These are phyloP conservation scores for Leishmania martiniquensis DNA, from an alignment of 208 protist species.

Conservation along the genomic window DNA sequence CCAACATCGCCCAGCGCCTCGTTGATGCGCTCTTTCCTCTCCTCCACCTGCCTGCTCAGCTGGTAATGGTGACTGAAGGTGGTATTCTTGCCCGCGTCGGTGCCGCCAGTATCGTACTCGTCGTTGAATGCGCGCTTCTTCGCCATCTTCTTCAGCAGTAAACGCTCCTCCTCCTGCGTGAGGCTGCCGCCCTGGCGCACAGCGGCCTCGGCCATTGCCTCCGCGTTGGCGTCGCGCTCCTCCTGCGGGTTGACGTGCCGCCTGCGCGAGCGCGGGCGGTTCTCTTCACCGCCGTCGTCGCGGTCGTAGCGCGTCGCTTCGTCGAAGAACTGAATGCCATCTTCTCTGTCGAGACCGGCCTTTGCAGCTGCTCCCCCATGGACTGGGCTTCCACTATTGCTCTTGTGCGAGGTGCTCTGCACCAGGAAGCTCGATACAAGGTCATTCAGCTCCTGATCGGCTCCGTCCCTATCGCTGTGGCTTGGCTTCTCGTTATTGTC, in stretches of 20 bases:
- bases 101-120: slow-evolving; percentile 68
- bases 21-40: slow-evolving; percentile 84
- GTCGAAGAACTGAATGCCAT: slow-evolving; percentile 62
- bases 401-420: slow-evolving; percentile 16
- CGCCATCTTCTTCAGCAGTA: slow-evolving; percentile 89
- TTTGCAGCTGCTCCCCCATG: not conserved
- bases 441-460: slow-evolving; percentile 44
- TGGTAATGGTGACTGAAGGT: slow-evolving; percentile 84
- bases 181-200: slow-evolving; percentile 52
- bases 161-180: slow-evolving; percentile 79
- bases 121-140: slow-evolving; percentile 92
- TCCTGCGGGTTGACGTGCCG: slow-evolving; percentile 25
- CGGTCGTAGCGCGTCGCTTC: slow-evolving; percentile 22
- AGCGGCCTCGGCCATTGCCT: slow-evolving; percentile 44
- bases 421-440: slow-evolving; percentile 57
- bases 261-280: slow-evolving; percentile 6
- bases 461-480: slow-evolving; percentile 7
- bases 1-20: slow-evolving; percentile 77
- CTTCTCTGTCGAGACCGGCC: slow-evolving; percentile 26
- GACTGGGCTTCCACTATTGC: not conserved
- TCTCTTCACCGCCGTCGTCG: slow-evolving; percentile 21
- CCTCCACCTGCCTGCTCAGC: slow-evolving; percentile 79
- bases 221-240: slow-evolving; percentile 34
- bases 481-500: slow-evolving; percentile 12
- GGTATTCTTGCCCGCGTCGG: slow-evolving; percentile 61